A percentile compares a stretch with the other conserved stretches of the same genome.
phyloP scores from a whole-genome alignment of 1,139 yeast genomes.

The Lodderomyces theae region DNA sequence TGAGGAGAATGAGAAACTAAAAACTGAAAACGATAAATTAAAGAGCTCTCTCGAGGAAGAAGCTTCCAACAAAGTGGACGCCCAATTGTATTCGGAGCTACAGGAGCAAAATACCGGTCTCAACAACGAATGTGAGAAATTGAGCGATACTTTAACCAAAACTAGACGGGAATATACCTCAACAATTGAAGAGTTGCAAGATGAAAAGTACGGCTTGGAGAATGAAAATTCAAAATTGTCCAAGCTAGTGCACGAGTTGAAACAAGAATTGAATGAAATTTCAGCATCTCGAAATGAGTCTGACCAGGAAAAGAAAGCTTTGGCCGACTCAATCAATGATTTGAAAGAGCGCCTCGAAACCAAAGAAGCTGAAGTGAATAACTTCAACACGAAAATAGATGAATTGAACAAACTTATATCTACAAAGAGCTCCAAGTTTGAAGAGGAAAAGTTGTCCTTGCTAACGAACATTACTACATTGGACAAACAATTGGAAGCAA shows the following conservation, averaged over 20 bases:
- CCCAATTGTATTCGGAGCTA: not conserved
- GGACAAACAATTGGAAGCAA: slow-evolving; percentile 4
- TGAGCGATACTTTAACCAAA: slow-evolving; percentile 49
- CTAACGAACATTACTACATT: slow-evolving; percentile 16
- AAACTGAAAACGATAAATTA: slow-evolving; percentile 28
- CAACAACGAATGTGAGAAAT: slow-evolving; percentile 65
- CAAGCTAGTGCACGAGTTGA: slow-evolving; percentile 40
- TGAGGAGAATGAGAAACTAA: slow-evolving; percentile 29
- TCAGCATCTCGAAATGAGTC: slow-evolving; percentile 48
- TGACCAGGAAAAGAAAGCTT: slow-evolving; percentile 40
- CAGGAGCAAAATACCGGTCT: slow-evolving; percentile 50
- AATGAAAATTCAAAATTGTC: slow-evolving; percentile 32
- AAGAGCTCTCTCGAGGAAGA: not conserved
- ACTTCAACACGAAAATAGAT: slow-evolving; percentile 12
- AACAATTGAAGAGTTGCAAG: slow-evolving; percentile 39
- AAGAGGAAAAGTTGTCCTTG: slow-evolving; percentile 7
- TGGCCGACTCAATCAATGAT: slow-evolving; percentile 46
- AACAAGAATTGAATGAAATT: slow-evolving; percentile 45
- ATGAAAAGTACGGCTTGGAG: slow-evolving; percentile 48
- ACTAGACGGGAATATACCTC: slow-evolving; percentile 47
- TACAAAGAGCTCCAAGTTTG: slow-evolving; percentile 9
- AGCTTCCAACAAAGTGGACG: slow-evolving; percentile 2
- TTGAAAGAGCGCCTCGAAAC: slow-evolving; percentile 34
- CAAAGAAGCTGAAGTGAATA: slow-evolving; percentile 21
- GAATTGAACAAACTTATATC: slow-evolving; percentile 13